Conservation (phyloP, 2,329 filamentous ascomycete species). For the Helicocarpus griseus region DNA sequence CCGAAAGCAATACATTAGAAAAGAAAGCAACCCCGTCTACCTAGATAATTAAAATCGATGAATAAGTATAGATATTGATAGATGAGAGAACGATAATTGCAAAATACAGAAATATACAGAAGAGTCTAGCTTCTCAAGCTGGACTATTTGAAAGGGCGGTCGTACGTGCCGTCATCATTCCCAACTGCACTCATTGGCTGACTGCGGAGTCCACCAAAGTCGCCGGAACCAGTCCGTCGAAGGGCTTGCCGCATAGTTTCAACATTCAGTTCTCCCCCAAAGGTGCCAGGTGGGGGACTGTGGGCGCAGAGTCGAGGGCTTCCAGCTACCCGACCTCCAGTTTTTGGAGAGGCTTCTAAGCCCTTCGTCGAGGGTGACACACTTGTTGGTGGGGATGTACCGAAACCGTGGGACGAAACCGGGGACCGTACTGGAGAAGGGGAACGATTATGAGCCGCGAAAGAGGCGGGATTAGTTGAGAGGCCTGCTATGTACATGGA, state of each 20-base stretch:
- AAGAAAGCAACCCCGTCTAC: not conserved
- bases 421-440: slow-evolving; percentile 9
- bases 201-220: slow-evolving; percentile 46
- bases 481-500: slow-evolving; percentile 49
- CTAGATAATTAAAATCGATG: not conserved
- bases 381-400: slow-evolving; percentile 66
- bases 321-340: slow-evolving; percentile 43
- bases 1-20: not conserved
- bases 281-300: slow-evolving; percentile 40
- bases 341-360: slow-evolving; percentile 57
- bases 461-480: slow-evolving; percentile 10
- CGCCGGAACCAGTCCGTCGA: slow-evolving; percentile 72
- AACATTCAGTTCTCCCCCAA: slow-evolving; percentile 66
- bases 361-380: slow-evolving; percentile 65
- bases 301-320: slow-evolving; percentile 49
- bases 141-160: slow-evolving; percentile 19
- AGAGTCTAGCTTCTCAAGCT: not conserved
- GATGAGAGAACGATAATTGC: too few relatives aligned
- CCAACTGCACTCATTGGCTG: slow-evolving; percentile 23
- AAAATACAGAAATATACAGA: not conserved
- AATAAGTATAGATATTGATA: not conserved
- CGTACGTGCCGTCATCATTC: slow-evolving; percentile 23
- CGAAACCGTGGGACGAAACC: slow-evolving; percentile 58
- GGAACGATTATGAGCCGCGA: slow-evolving; percentile 40
- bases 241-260: slow-evolving; percentile 92